Evolutionary conservation across 2,329 filamentous ascomycete genomes (phyloP), one percentile per base, ranked within the genome.

Genomic region (Domatiomyces catenatus): DNA sequence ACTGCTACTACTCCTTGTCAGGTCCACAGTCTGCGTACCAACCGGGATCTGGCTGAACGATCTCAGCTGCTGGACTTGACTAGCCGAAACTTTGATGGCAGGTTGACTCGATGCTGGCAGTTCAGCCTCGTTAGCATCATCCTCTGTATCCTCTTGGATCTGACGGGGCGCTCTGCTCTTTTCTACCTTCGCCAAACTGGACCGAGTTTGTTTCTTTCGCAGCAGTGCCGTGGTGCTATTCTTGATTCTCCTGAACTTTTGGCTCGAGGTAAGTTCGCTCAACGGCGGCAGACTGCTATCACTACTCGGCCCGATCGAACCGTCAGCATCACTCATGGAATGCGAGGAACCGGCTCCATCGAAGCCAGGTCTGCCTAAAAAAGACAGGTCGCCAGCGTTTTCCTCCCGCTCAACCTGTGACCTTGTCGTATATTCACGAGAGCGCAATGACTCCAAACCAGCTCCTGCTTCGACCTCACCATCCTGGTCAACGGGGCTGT

Each of bases 1-100:
- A 18, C 65, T 64, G 52, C 66, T 69, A 10, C 63, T n/a, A 61
- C n/a, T n/a, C n/a, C n/a, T 56, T 7, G 67, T 69, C 44, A 69
- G 55, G 50, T 69, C 67, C 28, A 69, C 60, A 26, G 67, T 48
- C 39, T 60, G 55, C 22, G 61, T 55, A 20, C 51, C 52, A 8
- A 53, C 43, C 8, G 60, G 56, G 15, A 60, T 54, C 46, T 59
- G 57, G 19, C 53, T 55, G 20, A 58, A 24, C 18, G 18, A 24
- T 6, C n/a, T 19, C 17, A 44, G 32, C 19, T 42, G 24, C 22
- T 52, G 43, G 18, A 15, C 42, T 36, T 56, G 54, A 24, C 54
- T 59, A 32, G 57, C 49, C 3, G 54, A 55, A 26, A 52, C 15
- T 47, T 58, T 58, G 46, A 55, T 49, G 5, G 42, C 48, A 20